These are phyloP conservation scores for Gilbertella persicaria DNA, from an alignment of 371 early-diverging fungal genomes.

Conservation along the genomic window DNA sequence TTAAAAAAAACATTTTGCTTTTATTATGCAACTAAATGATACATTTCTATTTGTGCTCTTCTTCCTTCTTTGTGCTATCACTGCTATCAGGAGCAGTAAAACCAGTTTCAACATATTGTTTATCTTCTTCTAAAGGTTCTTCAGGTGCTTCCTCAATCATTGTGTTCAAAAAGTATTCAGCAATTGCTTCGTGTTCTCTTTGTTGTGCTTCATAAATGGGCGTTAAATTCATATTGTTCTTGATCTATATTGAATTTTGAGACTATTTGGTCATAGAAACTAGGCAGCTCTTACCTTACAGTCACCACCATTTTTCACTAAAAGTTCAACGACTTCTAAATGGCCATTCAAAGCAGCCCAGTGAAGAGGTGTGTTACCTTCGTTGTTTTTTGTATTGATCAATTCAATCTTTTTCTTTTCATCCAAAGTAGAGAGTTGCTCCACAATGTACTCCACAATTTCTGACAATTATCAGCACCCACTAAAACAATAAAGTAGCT, in stretches of 20 bases:
- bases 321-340: constrained; percentile 58
- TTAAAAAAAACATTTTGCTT: background rate
- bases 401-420: constrained; percentile 25
- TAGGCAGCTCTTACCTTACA: constrained; percentile 52
- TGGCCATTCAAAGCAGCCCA: constrained; percentile 90
- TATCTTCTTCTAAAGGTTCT: constrained; percentile 51
- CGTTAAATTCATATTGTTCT: constrained; percentile 60
- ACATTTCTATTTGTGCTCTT: background rate
- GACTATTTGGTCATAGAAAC: background rate
- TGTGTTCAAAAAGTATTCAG: constrained; percentile 62
- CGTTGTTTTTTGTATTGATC: constrained; percentile 63
- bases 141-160: constrained; percentile 58
- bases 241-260: constrained; percentile 42
- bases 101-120: constrained; percentile 47
- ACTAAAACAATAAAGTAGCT: background rate
- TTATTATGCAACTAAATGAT: no score
- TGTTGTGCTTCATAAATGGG: constrained; percentile 72
- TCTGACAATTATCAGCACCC: no score
- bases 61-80: background rate
- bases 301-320: constrained; percentile 64
- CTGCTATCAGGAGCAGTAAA: constrained; percentile 15
- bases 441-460: constrained; percentile 56
- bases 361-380: constrained; percentile 84
- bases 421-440: constrained; percentile 29
- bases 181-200: constrained; percentile 63